These are phyloP conservation scores for Ganoderma lucidum DNA, from an alignment of 1,284 basidiomycete species.

Conservation along the genomic window DNA sequence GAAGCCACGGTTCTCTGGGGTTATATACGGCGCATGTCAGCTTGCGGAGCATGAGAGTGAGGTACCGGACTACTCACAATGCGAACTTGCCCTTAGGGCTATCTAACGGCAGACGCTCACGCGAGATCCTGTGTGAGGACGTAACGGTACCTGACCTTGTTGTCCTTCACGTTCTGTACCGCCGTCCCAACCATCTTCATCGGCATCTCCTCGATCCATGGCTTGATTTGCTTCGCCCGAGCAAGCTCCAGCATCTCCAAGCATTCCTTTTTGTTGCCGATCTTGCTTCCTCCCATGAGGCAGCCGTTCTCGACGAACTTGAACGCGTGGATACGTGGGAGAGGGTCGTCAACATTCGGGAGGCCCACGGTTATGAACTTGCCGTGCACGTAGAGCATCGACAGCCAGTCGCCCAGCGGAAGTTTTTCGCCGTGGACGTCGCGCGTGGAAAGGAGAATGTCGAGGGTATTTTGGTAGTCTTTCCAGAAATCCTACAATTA, in stretches of 20 bases:
- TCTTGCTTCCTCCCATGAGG: conserved; percentile 53
- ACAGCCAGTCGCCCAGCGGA: conserved; percentile 48
- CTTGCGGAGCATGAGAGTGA: neutral
- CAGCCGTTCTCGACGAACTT: conserved; percentile 50
- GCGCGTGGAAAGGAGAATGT: conserved; percentile 67
- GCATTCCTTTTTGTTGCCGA: conserved; percentile 71
- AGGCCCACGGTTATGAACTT: conserved; percentile 63
- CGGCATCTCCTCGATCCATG: conserved; percentile 59
- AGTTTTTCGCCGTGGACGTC: conserved; percentile 39
- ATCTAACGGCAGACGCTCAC: neutral
- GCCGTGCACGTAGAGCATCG: conserved; percentile 59
- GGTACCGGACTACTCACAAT: neutral
- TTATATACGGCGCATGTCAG: neutral
- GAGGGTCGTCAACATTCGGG: conserved; percentile 49
- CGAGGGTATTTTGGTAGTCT: conserved; percentile 53
- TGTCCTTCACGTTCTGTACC: conserved; percentile 59
- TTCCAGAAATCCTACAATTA: conserved; percentile 50
- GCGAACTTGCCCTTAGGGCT: too few species aligned
- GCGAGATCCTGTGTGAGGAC: conserved; percentile 51
- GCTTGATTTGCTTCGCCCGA: conserved; percentile 59
- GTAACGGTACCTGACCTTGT: conserved; percentile 60
- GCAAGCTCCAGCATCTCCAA: conserved; percentile 67
- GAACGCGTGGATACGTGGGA: conserved; percentile 48
- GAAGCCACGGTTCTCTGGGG: neutral
- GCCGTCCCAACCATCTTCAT: conserved; percentile 67